Conservation (phyloP, 208 protist species). For the Blastocrithidia nonstop region DNA sequence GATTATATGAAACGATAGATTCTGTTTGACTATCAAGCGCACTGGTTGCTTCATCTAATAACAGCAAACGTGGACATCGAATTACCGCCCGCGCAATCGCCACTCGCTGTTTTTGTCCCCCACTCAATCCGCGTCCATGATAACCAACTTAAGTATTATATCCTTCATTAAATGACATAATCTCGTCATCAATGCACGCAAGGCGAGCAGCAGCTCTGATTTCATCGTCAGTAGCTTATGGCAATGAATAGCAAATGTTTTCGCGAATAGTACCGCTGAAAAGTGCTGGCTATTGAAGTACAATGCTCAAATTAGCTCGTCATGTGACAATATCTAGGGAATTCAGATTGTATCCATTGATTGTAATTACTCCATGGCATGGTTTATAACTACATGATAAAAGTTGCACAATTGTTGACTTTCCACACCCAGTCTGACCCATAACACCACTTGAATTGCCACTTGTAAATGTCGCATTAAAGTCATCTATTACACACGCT, state of each 20-base stretch:
- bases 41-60: constrained; percentile 74
- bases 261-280: constrained; percentile 83
- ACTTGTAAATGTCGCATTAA: constrained; percentile 16
- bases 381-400: constrained; percentile 68
- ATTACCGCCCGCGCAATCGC: constrained; percentile 54
- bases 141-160: constrained; percentile 56
- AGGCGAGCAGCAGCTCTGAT: constrained; percentile 27
- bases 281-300: constrained; percentile 77
- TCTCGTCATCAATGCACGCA: constrained; percentile 35
- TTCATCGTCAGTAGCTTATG: constrained; percentile 42
- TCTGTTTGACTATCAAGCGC: constrained; percentile 77
- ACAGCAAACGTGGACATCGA: constrained; percentile 35
- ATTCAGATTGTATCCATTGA: constrained; percentile 44
- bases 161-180: constrained; percentile 27
- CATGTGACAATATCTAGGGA: constrained; percentile 31
- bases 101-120: no score
- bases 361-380: constrained; percentile 18
- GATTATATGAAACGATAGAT: constrained; percentile 38
- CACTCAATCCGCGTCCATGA: constrained; percentile 37
- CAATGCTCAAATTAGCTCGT: constrained; percentile 50
- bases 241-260: constrained; percentile 80
- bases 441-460: constrained; percentile 50
- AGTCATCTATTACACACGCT: constrained; percentile 28
- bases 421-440: constrained; percentile 63
- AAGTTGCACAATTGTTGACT: constrained; percentile 77